Evolutionary conservation across 768 basidiomycete genomes (phyloP).

Genomic region (Termitomyces sp.): DNA sequence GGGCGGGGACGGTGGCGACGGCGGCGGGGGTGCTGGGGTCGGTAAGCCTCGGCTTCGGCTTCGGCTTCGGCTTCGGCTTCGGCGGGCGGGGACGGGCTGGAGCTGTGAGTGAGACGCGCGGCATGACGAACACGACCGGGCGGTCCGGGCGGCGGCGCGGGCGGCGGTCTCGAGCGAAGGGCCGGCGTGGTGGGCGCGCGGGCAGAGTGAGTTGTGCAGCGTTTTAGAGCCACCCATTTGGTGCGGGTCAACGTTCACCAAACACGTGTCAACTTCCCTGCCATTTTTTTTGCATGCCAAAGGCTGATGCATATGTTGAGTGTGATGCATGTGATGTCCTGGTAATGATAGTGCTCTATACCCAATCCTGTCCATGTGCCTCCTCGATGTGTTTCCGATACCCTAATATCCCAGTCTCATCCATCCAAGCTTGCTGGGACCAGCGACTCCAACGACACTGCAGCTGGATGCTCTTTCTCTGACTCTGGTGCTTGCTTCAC

Average conservation of each 20-base stretch:
- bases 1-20: background rate
- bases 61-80: slow-evolving; percentile 7
- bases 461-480: slow-evolving; percentile 48
- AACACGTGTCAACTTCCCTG: slow-evolving; percentile 7
- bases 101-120: background rate
- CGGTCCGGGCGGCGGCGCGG: slow-evolving; percentile 13
- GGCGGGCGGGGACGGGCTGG: slow-evolving; percentile 7
- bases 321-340: too few relatives aligned
- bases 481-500: slow-evolving; percentile 43
- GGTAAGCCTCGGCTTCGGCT: too few relatives aligned
- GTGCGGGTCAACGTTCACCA: background rate
- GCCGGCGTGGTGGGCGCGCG: slow-evolving; percentile 12
- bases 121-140: slow-evolving; percentile 5
- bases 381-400: too few relatives aligned
- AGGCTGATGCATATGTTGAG: too few relatives aligned
- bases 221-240: background rate
- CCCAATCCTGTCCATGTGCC: too few relatives aligned
- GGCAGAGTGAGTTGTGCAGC: too few relatives aligned
- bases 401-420: too few relatives aligned
- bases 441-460: slow-evolving; percentile 45
- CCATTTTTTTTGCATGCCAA: background rate
- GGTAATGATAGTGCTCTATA: too few relatives aligned
- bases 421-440: too few relatives aligned
- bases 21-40: too few relatives aligned
- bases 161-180: slow-evolving; percentile 11